Evolutionary conservation across 2,329 filamentous ascomycete genomes (phyloP).

Genomic region (Claviceps spartinae): DNA sequence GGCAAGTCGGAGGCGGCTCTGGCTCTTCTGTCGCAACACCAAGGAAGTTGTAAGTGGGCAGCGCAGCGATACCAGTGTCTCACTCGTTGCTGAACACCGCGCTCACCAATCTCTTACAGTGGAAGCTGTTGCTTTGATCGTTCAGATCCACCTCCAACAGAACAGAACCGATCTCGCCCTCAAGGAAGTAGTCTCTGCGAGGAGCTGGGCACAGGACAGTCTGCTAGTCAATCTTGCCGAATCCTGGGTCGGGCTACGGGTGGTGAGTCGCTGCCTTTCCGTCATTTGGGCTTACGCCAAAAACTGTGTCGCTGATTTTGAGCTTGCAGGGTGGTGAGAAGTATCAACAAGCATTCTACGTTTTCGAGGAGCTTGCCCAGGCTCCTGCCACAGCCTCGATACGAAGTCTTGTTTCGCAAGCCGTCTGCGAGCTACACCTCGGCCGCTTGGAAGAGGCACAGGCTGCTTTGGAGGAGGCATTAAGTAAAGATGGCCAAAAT

Average conservation of each 20-base stretch:
- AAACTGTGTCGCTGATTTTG: slow-evolving; percentile 14
- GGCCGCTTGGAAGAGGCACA: slow-evolving; percentile 82
- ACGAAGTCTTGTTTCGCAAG: slow-evolving; percentile 70
- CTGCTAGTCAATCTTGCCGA: slow-evolving; percentile 88
- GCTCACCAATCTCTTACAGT: slow-evolving; percentile 27
- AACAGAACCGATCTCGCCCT: slow-evolving; percentile 82
- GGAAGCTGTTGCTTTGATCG: slow-evolving; percentile 70
- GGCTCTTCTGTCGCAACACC: slow-evolving; percentile 64
- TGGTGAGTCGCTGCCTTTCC: slow-evolving; percentile 38
- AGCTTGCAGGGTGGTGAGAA: slow-evolving; percentile 67
- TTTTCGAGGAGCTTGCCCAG: slow-evolving; percentile 91
- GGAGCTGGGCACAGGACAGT: slow-evolving; percentile 91
- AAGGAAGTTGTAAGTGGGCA: slow-evolving; percentile 60
- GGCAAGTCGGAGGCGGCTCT: slow-evolving; percentile 80
- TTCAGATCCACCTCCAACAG: slow-evolving; percentile 84
- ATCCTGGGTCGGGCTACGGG: slow-evolving; percentile 81
- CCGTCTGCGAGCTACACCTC: slow-evolving; percentile 81
- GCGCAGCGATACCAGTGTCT: too few relatives aligned
- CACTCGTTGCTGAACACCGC: slow-evolving; percentile 7
- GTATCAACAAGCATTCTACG: slow-evolving; percentile 95
- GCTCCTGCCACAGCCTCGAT: slow-evolving; percentile 67
- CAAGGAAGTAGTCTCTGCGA: slow-evolving; percentile 76
- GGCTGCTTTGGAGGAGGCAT: slow-evolving; percentile 66
- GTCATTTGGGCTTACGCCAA: not conserved
- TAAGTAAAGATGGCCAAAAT: slow-evolving; percentile 58